phyloP scores from a whole-genome alignment of 2,329 filamentous ascomycete genomes.

The Teratosphaeria pseudoeucalypti region DNA sequence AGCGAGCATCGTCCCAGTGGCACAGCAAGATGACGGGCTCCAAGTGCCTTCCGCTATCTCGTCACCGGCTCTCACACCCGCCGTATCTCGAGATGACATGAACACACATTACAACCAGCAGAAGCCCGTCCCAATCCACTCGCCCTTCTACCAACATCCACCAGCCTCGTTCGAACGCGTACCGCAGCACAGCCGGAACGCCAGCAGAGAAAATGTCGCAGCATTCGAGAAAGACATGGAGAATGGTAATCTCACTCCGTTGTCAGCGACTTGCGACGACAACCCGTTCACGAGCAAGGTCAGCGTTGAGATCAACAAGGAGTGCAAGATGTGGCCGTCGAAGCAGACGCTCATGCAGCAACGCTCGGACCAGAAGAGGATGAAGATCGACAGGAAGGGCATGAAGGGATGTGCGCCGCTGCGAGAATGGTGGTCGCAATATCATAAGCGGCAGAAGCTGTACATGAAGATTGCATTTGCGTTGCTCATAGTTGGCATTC shows the following conservation, averaged over 20 bases:
- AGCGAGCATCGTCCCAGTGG: conserved; percentile 28
- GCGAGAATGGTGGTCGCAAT: conserved; percentile 24
- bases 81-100: conserved; percentile 21
- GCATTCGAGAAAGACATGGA: conserved; percentile 30
- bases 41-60: conserved; percentile 23
- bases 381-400: conserved; percentile 22
- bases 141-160: conserved; percentile 39
- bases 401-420: conserved; percentile 25
- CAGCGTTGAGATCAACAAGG: conserved; percentile 35
- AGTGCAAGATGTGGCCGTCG: conserved; percentile 44
- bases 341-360: conserved; percentile 37
- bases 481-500: conserved; percentile 34
- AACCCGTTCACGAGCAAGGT: conserved; percentile 31
- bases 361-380: conserved; percentile 27
- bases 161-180: conserved; percentile 32
- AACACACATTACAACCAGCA: conserved; percentile 24
- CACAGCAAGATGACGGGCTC: conserved; percentile 10
- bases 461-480: conserved; percentile 36
- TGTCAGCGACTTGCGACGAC: conserved; percentile 25
- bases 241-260: conserved; percentile 16
- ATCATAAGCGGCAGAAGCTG: conserved; percentile 35
- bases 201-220: conserved; percentile 7
- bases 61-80: conserved; percentile 26
- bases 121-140: conserved; percentile 29
- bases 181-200: conserved; percentile 14